phyloP scores from a whole-genome alignment of 768 basidiomycete species.

The Candolleomyces eurysporus region DNA sequence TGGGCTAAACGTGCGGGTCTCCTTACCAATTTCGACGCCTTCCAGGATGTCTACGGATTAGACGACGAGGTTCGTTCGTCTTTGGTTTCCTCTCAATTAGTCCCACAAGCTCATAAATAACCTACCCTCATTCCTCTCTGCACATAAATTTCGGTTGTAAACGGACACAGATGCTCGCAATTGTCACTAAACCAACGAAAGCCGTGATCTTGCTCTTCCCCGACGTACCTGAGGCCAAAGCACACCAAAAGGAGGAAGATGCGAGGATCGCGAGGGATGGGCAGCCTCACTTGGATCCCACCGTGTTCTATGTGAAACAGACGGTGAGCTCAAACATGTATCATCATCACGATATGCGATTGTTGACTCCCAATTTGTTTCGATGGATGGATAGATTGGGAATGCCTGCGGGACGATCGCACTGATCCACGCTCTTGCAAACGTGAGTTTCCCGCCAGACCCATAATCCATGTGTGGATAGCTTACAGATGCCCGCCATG shows the following conservation, averaged over 20 bases:
- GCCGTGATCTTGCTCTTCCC: constrained; percentile 90
- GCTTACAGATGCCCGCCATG: not conserved
- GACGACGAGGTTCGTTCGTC: constrained; percentile 53
- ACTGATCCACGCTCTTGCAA: constrained; percentile 77
- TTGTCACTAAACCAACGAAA: constrained; percentile 73
- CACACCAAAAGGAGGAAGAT: constrained; percentile 59
- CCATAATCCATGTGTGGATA: not conserved
- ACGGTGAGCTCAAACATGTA: constrained; percentile 72
- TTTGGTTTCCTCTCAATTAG: no score
- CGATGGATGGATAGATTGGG: constrained; percentile 46
- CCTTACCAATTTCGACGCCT: constrained; percentile 44
- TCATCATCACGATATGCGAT: no score
- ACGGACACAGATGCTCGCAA: constrained; percentile 52
- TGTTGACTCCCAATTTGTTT: not conserved
- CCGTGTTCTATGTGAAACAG: constrained; percentile 87
- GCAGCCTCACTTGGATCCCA: constrained; percentile 51
- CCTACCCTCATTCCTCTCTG: not conserved
- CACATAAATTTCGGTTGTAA: not conserved
- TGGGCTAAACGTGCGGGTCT: constrained; percentile 75
- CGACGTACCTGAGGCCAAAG: constrained; percentile 44
- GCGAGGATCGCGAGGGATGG: constrained; percentile 44
- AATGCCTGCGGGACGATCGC: constrained; percentile 92
- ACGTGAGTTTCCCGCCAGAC: constrained; percentile 42
- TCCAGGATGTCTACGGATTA: constrained; percentile 72
- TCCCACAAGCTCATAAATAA: not conserved